These are phyloP conservation scores for Abrus pulchellus DNA, from an alignment of 306 rosid genomes.

Conservation along the genomic window DNA sequence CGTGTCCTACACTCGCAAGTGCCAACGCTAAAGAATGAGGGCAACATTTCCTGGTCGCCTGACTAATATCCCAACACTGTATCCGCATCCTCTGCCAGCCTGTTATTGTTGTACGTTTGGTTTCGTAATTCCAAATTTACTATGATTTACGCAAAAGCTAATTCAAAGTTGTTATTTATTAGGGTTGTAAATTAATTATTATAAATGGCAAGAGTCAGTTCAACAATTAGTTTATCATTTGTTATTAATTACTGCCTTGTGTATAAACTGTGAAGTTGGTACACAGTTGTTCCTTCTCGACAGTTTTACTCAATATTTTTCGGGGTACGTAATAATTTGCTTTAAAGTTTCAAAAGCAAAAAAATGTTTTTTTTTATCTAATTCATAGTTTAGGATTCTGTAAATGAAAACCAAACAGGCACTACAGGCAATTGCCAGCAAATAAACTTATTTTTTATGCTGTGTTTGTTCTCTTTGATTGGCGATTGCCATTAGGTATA, in stretches of 20 bases:
- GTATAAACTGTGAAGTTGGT: background rate
- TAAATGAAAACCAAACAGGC: background rate
- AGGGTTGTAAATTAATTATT: background rate
- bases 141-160: background rate
- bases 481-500: background rate
- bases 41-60: conserved; percentile 33
- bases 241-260: background rate
- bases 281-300: background rate
- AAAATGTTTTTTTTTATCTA: background rate
- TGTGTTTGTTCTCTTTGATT: background rate
- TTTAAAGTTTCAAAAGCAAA: background rate
- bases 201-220: background rate
- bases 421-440: background rate
- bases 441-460: background rate
- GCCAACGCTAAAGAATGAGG: conserved; percentile 30
- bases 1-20: conserved; percentile 34
- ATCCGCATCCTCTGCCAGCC: background rate
- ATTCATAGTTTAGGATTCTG: background rate
- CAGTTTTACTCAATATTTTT: background rate
- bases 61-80: conserved; percentile 21
- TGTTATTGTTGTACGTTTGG: background rate
- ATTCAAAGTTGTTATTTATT: background rate
- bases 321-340: background rate
- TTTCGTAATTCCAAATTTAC: background rate
- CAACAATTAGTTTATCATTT: background rate